A percentile compares a stretch with the other conserved stretches of the same genome.
Conservation (phyloP, 2,329 filamentous ascomycete species). For the Septoria petroselini region DNA sequence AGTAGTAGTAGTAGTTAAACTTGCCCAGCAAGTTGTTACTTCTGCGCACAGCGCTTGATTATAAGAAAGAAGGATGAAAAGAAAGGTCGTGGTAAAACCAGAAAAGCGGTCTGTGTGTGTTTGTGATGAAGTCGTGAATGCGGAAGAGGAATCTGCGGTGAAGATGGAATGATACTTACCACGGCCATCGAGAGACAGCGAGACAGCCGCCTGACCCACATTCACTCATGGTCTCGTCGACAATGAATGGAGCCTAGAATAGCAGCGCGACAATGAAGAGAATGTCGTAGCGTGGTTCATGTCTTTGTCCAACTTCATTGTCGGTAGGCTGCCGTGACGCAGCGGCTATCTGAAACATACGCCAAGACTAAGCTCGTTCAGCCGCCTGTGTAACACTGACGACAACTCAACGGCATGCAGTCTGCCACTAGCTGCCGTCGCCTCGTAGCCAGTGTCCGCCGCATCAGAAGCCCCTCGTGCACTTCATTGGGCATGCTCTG, state of each 20-base stretch:
- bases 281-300: constrained; percentile 5
- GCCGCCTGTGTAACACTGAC: too few relatives aligned
- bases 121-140: constrained; percentile 8
- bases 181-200: not conserved
- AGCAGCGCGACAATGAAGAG: constrained; percentile 4
- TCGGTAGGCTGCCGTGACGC: constrained; percentile 10
- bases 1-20: constrained; percentile 4
- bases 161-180: constrained; percentile 3
- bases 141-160: constrained; percentile 1
- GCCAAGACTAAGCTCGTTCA: not conserved
- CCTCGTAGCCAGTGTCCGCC: too few relatives aligned
- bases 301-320: constrained; percentile 1
- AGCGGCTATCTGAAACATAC: constrained; percentile 14
- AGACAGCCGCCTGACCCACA: constrained; percentile 3
- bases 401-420: too few relatives aligned
- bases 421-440: too few relatives aligned
- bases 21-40: constrained; percentile 13
- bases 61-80: not conserved
- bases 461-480: too few relatives aligned
- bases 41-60: constrained; percentile 8
- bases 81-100: not conserved
- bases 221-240: not conserved
- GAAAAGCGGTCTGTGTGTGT: constrained; percentile 1
- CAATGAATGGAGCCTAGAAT: constrained; percentile 11
- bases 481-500: too few relatives aligned